Evolutionary conservation across 1,284 basidiomycete species (phyloP), one percentile per base, ranked within the genome.

Genomic region (Trichosporon ovoides): DNA sequence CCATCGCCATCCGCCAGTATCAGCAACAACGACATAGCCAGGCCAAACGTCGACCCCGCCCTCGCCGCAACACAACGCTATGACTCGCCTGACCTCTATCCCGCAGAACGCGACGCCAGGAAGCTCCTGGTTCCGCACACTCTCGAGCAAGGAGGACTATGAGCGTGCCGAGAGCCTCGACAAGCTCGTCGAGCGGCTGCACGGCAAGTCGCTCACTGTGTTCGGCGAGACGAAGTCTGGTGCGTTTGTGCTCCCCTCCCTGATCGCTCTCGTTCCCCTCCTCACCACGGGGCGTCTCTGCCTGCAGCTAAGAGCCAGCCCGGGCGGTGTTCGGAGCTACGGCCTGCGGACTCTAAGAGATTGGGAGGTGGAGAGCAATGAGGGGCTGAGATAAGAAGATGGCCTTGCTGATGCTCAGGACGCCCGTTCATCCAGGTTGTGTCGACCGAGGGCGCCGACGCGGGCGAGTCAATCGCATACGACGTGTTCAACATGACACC

Each of bases 401-500:
- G 28, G 5, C 5, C 5, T 5, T 9, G 28, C 43, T 48, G 14
- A 48, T 22, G 35, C 28, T 22, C 43, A 48, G 43, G 43, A 16
- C 43, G 43, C 43, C 22, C 43, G 13, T 48, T 28, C 43, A 48
- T 48, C 43, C 43, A 48, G 43, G 22, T 48, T 13, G 13, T 48
- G 5, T 28, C 22, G 22, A 48, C 43, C 43, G 22, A 28, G 24
- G 43, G 43, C 28, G 43, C 24, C 24, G 43, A 48, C 22, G 43
- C 43, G 24, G 43, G 43, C 43, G 22, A 48, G 43, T 16, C 43
- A 7, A 16, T 48, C 43, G 43, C 43, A 7, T 48, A 48, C 22
- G 43, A 48, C 43, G 12, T 12, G 28, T 48, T 48, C 43, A 48
- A 48, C 43, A 48, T 48, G 43, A 48, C 43, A 22, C 43, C 43